Evolutionary conservation across 495 filamentous ascomycete species (phyloP), one percentile per base, ranked within the genome.

Genomic region (Astrocystis sublimbata): DNA sequence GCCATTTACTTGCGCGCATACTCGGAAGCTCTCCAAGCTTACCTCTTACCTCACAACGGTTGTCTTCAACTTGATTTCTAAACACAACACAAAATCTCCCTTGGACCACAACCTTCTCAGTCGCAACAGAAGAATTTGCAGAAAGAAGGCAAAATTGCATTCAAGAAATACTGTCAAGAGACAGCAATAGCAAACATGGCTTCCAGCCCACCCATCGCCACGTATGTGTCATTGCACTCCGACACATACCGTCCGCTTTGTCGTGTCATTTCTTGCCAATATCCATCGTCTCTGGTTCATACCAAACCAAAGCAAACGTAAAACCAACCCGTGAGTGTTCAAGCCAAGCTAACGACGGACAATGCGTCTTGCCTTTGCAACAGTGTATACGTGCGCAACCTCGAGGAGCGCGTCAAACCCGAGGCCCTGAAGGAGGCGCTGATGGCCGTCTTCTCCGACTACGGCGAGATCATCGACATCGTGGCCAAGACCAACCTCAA

Each of bases 401-500:
- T 98, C 61, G 90, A 97, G 76, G 96, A 98, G 81, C 86, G 88
- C 65, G 88, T 97, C 74, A 97, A 97, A 70, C 80, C 90, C 56
- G 87, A 90, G 19, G 71, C 86, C 40, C 83, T 98, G 17, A 92
- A 88, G 66, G 84, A 88, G 65, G 83, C 91, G 0, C 81, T 98
- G 23, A 69, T 70, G 4, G 85, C 89, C 67, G 85, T 98, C 71
- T 99, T 99, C 78, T 85, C 85, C 46, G 91, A 97, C 70, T 97
- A 92, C 75, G 94, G 94, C 69, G 90, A 81, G 58, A 84, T 99
- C 68, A 78, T 98, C 67, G 94, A 99, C 61, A 86, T 99, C 60
- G 85, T 98, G 57, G 92, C 92, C 40, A 98, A 98, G 81, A 89
- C 82, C 47, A 96, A 93, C 71, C 79, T 98, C 35, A 92, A 91